These are phyloP conservation scores for Cochliopodium minus DNA, from an alignment of 208 protist species.

Conservation along the genomic window DNA sequence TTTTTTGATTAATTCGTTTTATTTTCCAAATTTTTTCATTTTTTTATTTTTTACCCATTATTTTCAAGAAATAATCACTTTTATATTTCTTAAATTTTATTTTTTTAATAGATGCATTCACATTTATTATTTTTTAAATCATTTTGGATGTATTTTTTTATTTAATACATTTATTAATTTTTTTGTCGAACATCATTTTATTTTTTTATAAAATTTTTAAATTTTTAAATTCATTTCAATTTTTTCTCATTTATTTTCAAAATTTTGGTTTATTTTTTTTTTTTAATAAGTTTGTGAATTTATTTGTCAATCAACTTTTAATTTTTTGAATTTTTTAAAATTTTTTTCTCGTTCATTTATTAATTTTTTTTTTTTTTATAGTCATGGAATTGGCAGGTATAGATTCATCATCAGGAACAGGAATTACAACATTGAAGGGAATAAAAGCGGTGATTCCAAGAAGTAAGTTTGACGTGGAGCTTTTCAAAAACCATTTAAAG, in stretches of 20 bases:
- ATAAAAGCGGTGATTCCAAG: no score
- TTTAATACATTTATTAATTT: conserved; percentile 18
- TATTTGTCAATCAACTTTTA: conserved; percentile 10
- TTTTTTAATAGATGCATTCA: conserved; percentile 15
- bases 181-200: conserved; percentile 12
- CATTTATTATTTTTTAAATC: conserved; percentile 20
- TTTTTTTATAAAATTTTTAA: conserved; percentile 17
- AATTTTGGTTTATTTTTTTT: conserved; percentile 16
- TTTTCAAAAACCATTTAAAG: conserved; percentile 6
- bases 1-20: conserved; percentile 4
- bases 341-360: conserved; percentile 17
- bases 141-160: conserved; percentile 13
- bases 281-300: conserved; percentile 17
- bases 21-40: conserved; percentile 7
- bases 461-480: conserved; percentile 15
- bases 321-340: conserved; percentile 17
- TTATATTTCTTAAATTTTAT: conserved; percentile 18
- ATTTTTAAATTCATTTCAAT: conserved; percentile 19
- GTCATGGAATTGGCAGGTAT: no score
- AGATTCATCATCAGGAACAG: no score
- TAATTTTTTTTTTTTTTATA: conserved; percentile 19
- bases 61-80: conserved; percentile 16
- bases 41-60: conserved; percentile 12
- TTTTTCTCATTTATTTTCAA: conserved; percentile 13
- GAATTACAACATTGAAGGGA: no score